Conservation (phyloP, 805 yeast genomes). For the Suhomyces sp. region DNA sequence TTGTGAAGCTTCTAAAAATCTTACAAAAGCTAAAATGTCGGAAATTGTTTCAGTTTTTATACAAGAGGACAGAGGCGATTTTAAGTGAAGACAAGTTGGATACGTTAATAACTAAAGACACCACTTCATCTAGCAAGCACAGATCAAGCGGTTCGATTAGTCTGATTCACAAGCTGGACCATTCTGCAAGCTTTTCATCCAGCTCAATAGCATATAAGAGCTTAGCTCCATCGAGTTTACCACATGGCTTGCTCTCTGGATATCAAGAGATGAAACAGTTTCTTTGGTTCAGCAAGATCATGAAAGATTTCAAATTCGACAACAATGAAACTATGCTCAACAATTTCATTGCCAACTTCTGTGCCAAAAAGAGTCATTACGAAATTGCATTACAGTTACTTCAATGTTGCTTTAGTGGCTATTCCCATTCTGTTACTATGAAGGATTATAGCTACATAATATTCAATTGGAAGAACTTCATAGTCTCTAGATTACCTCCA, state of each 20-base stretch:
- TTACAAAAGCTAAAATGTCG: slow-evolving; percentile 9
- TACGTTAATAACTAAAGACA: neutral
- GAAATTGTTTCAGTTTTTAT: slow-evolving; percentile 14
- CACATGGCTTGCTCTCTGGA: neutral
- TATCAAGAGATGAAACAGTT: slow-evolving; percentile 18
- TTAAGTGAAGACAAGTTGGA: slow-evolving; percentile 4
- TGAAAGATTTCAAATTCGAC: slow-evolving; percentile 22
- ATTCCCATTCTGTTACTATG: slow-evolving; percentile 14
- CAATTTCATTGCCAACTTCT: slow-evolving; percentile 10
- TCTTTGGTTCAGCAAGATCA: slow-evolving; percentile 26
- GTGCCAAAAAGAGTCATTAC: slow-evolving; percentile 9
- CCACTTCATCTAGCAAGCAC: neutral
- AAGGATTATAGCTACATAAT: slow-evolving; percentile 22
- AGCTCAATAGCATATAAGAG: neutral
- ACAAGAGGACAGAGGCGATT: slow-evolving; percentile 7
- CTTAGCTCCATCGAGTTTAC: neutral
- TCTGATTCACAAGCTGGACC: too few species aligned
- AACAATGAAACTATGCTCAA: slow-evolving; percentile 12
- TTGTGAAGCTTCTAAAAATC: neutral
- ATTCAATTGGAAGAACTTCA: slow-evolving; percentile 36
- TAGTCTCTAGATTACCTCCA: slow-evolving; percentile 27
- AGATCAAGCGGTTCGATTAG: neutral
- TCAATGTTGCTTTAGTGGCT: slow-evolving; percentile 19
- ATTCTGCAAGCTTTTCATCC: neutral
- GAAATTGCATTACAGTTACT: slow-evolving; percentile 18